Percentiles rank a stretch among this genome's conserved stretches.
phyloP scores from a whole-genome alignment of 805 yeast species.

The Zygoascus bituminiphila region DNA sequence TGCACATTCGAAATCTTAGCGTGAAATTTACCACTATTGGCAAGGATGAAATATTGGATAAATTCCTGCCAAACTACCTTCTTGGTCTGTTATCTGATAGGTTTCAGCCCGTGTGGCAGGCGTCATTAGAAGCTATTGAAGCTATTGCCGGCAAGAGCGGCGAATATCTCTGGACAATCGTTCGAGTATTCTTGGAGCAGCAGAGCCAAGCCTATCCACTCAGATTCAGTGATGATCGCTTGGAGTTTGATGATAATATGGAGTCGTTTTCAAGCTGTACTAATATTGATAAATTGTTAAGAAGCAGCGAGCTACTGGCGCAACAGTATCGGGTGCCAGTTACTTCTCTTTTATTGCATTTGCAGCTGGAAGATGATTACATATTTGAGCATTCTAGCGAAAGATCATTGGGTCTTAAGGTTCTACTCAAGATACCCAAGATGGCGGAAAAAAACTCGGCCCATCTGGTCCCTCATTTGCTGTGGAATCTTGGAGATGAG shows the following conservation, averaged over 20 bases:
- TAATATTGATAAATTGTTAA: constrained; percentile 8
- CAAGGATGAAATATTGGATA: constrained; percentile 18
- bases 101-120: constrained; percentile 83
- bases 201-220: neutral
- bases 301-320: neutral
- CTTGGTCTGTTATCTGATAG: constrained; percentile 67
- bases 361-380: neutral
- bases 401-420: constrained; percentile 50
- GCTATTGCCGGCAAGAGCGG: constrained; percentile 36
- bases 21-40: constrained; percentile 33
- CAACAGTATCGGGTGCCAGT: neutral
- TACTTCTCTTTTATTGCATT: neutral
- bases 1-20: constrained; percentile 57
- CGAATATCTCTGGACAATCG: constrained; percentile 47
- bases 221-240: constrained; percentile 16
- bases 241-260: neutral
- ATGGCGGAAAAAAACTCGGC: constrained; percentile 60
- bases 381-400: constrained; percentile 17
- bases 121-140: constrained; percentile 54
- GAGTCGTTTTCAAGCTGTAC: constrained; percentile 3
- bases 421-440: constrained; percentile 49
- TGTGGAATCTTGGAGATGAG: constrained; percentile 31
- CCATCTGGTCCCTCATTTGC: constrained; percentile 50
- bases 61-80: constrained; percentile 40
- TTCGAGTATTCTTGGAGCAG: constrained; percentile 26